A percentile compares a stretch with the other conserved stretches of the same genome.
These are phyloP conservation scores for Arthrobotrys sphaeroides DNA, from an alignment of 2,329 filamentous ascomycete species.

Conservation along the genomic window DNA sequence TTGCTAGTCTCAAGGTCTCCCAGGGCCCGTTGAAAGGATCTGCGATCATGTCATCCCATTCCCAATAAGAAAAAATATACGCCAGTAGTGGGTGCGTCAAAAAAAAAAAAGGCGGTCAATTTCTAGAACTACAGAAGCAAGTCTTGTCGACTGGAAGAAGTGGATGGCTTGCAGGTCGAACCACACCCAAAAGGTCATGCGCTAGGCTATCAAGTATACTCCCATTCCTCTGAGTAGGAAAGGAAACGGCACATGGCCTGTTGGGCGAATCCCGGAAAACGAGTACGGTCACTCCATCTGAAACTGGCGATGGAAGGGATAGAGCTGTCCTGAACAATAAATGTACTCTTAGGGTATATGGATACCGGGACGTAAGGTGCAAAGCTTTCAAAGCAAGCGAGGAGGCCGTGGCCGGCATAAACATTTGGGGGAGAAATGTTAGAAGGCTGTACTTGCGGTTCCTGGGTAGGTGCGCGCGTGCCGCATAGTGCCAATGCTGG, in stretches of 20 bases:
- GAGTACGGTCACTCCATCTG: constrained; percentile 1
- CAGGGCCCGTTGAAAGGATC: constrained; percentile 49
- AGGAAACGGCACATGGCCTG: constrained; percentile 19
- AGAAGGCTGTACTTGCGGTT: neutral
- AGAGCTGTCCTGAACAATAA: neutral
- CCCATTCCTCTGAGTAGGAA: constrained; percentile 11
- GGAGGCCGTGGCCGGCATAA: neutral
- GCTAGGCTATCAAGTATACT: constrained; percentile 15
- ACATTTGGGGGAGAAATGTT: neutral
- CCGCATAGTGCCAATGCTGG: constrained; percentile 10
- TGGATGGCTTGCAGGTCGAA: constrained; percentile 15
- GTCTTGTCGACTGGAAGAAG: constrained; percentile 10
- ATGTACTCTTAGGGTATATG: neutral
- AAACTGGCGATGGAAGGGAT: constrained; percentile 17
- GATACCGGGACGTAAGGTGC: neutral
- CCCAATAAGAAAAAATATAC: constrained; percentile 27
- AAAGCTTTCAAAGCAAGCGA: neutral
- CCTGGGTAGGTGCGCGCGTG: constrained; percentile 3
- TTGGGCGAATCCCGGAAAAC: neutral
- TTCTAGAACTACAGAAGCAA: constrained; percentile 24
- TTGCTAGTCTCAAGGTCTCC: neutral
- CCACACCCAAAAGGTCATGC: constrained; percentile 28
- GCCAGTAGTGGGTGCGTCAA: neutral
- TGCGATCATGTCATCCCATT: constrained; percentile 38
- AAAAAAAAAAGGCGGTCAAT: constrained; percentile 10